Conservation (phyloP, 2,329 filamentous ascomycete species). For the Byssochlamys sp. region DNA sequence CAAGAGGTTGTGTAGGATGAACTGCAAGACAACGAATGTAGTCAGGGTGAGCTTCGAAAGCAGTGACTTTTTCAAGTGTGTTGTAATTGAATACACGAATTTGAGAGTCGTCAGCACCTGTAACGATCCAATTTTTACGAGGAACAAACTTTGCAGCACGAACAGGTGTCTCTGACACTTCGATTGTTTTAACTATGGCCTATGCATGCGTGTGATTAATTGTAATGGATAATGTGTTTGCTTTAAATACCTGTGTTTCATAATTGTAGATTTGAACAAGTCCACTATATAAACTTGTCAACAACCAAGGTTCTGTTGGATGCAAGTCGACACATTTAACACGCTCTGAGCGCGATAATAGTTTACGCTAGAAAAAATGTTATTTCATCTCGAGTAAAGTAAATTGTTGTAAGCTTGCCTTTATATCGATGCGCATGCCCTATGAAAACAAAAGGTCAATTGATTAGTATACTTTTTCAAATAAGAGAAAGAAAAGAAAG, state of each 20-base stretch:
- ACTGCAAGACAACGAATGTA: conserved; percentile 96
- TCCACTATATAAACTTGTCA: no score
- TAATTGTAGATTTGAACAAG: no score
- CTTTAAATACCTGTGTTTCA: no score
- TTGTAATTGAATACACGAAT: conserved; percentile 96
- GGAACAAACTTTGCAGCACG: conserved; percentile 93
- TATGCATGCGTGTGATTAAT: conserved; percentile 58
- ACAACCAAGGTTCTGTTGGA: conserved; percentile 77
- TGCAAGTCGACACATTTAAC: conserved; percentile 98
- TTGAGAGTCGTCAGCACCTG: conserved; percentile 86
- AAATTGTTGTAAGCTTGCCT: no score
- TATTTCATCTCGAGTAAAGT: no score
- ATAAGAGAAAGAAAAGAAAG: no score
- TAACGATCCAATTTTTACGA: conserved; percentile 97
- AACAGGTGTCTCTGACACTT: conserved; percentile 94
- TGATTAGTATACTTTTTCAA: no score
- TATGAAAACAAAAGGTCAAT: no score
- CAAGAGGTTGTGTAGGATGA: conserved; percentile 89
- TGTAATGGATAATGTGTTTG: no score
- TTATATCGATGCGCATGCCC: no score
- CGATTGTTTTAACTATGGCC: conserved; percentile 95
- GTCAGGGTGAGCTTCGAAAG: conserved; percentile 94
- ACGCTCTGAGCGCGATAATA: conserved; percentile 83
- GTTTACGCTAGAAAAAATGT: no score
- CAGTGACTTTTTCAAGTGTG: conserved; percentile 94